A percentile compares a stretch with the other conserved stretches of the same genome.
Evolutionary conservation across 345 rosid genomes (phyloP).

Genomic region (Turritis glabra): DNA sequence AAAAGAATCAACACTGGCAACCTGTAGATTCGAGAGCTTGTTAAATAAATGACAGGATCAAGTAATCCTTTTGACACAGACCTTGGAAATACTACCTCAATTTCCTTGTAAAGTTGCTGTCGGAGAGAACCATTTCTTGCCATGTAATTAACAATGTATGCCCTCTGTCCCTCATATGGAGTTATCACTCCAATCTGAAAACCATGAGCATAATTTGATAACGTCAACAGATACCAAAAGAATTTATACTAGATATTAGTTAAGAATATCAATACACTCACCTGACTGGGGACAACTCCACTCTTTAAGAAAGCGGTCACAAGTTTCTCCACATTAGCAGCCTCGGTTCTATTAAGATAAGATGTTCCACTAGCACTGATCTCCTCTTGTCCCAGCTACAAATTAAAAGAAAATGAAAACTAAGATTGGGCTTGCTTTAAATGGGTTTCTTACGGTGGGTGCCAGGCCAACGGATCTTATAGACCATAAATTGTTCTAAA

Average conservation of each 20-base stretch:
- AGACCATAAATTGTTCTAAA: conserved; percentile 8
- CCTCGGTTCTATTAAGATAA: conserved; percentile 96
- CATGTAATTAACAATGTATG: conserved; percentile 98
- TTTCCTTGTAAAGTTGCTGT: conserved; percentile 98
- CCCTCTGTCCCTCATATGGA: conserved; percentile 98
- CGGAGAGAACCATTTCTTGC: conserved; percentile 96
- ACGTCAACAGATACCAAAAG: conserved; percentile 3
- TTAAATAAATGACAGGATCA: conserved; percentile 14
- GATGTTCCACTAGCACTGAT: conserved; percentile 99
- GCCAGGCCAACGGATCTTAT: background rate
- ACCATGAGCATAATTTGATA: conserved; percentile 12
- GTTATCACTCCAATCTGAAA: conserved; percentile 96
- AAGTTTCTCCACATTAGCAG: conserved; percentile 98
- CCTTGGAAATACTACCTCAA: conserved; percentile 63
- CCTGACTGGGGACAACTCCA: conserved; percentile 98
- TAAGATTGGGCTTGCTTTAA: background rate
- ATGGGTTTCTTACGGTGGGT: background rate
- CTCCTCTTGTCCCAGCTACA: conserved; percentile 99
- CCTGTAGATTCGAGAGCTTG: conserved; percentile 30
- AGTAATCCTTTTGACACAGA: background rate
- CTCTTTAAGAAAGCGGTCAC: conserved; percentile 97
- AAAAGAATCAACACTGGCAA: conserved; percentile 98
- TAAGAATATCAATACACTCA: conserved; percentile 23
- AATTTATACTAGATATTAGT: background rate
- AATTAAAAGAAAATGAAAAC: conserved; percentile 33